Conservation (phyloP, 2,329 filamentous ascomycete genomes). For the Pleochaeta shiraiana region DNA sequence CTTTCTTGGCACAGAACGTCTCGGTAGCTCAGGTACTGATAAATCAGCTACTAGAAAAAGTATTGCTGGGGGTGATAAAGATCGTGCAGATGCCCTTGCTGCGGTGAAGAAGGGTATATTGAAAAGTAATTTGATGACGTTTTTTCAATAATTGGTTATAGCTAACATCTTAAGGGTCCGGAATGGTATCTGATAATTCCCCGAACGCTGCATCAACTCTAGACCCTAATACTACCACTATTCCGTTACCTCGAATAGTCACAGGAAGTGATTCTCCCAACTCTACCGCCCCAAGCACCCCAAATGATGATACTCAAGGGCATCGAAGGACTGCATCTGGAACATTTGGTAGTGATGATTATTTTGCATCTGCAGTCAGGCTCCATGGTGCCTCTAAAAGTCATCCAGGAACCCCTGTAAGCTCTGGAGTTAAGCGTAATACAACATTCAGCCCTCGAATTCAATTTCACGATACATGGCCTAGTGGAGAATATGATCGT, state of each 20-base stretch:
- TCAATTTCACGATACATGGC: conserved; percentile 93
- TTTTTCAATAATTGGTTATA: conserved; percentile 5
- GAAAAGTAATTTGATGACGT: conserved; percentile 41
- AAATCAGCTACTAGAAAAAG: conserved; percentile 53
- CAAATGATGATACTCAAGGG: conserved; percentile 49
- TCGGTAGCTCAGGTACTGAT: conserved; percentile 35
- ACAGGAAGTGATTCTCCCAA: conserved; percentile 54
- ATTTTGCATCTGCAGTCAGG: conserved; percentile 61
- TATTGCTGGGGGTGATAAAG: conserved; percentile 74
- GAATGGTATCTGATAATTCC: conserved; percentile 35
- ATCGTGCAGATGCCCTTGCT: conserved; percentile 76
- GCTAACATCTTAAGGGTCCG: conserved; percentile 19
- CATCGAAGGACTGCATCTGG: conserved; percentile 48
- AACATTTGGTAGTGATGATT: conserved; percentile 57
- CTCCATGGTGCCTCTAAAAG: conserved; percentile 60
- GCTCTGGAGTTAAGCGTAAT: conserved; percentile 32
- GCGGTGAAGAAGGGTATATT: conserved; percentile 90
- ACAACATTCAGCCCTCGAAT: conserved; percentile 78
- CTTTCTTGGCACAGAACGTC: conserved; percentile 23
- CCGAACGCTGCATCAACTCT: conserved; percentile 43
- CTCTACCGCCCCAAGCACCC: conserved; percentile 74
- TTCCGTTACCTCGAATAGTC: conserved; percentile 38
- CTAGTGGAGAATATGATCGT: conserved; percentile 84
- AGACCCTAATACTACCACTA: conserved; percentile 30
- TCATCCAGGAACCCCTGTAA: conserved; percentile 55